Conservation (phyloP, 371 early-diverging fungal genomes). For the Blakeslea trispora region DNA sequence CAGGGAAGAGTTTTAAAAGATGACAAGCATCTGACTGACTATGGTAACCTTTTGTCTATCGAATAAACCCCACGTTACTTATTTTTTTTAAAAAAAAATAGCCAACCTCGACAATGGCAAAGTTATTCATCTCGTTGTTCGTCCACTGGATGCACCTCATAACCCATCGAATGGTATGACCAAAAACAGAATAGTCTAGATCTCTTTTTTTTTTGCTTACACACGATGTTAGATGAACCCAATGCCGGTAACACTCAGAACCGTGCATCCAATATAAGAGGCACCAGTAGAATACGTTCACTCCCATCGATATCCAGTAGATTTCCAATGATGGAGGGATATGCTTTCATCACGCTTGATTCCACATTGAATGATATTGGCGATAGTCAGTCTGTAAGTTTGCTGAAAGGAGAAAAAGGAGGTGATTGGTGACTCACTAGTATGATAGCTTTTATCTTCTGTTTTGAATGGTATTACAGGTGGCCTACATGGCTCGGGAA, state of each 20-base stretch:
- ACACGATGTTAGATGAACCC: constrained; percentile 23
- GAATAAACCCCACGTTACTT: background rate
- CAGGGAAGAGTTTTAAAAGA: constrained; percentile 63
- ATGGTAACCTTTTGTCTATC: constrained; percentile 38
- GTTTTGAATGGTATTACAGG: constrained; percentile 29
- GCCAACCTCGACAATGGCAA: constrained; percentile 61
- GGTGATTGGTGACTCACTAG: too few relatives aligned
- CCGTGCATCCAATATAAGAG: constrained; percentile 1
- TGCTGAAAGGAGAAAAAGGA: too few relatives aligned
- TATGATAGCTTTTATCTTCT: constrained; percentile 26
- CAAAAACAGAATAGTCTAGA: too few relatives aligned
- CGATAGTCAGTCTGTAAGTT: constrained; percentile 42
- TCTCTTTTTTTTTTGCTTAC: too few relatives aligned
- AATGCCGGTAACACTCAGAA: constrained; percentile 13
- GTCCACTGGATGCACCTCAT: constrained; percentile 55
- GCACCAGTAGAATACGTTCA: constrained; percentile 15
- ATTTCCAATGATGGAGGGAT: constrained; percentile 47
- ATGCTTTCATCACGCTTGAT: constrained; percentile 50
- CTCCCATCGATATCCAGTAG: constrained; percentile 28
- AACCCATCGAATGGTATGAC: constrained; percentile 61
- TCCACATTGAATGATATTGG: constrained; percentile 30
- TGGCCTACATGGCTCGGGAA: background rate
- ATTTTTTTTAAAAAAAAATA: constrained; percentile 6
- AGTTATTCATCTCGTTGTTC: constrained; percentile 62
- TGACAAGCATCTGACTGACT: constrained; percentile 54